A percentile compares a stretch with the other conserved stretches of the same genome.
Conservation (phyloP, 495 filamentous ascomycete genomes). For the Annulohypoxylon maeteangense region DNA sequence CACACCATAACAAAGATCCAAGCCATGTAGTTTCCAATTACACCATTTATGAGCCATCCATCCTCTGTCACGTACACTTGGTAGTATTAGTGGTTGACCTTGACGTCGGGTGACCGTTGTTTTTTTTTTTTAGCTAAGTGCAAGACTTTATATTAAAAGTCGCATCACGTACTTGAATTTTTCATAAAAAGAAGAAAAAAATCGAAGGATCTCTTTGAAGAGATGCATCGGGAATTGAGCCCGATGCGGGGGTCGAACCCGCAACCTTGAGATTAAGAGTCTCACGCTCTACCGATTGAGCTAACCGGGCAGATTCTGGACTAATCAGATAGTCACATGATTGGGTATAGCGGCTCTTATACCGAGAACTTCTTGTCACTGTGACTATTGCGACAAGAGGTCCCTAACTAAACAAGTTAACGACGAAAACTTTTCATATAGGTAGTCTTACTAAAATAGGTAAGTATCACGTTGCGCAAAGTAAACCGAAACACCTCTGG, state of each 20-base stretch:
- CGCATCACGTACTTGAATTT: too few relatives aligned
- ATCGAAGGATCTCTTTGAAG: slow-evolving; percentile 17
- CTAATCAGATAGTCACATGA: background rate
- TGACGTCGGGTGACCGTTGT: too few relatives aligned
- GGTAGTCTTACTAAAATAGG: background rate
- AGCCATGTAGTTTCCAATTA: too few relatives aligned
- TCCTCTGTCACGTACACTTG: too few relatives aligned
- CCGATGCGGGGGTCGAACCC: slow-evolving; percentile 56
- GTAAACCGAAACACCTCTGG: background rate
- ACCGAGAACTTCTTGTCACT: background rate
- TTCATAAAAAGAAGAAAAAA: background rate
- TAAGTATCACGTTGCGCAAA: background rate
- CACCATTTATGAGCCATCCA: too few relatives aligned
- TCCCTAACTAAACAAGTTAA: background rate
- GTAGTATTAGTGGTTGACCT: too few relatives aligned
- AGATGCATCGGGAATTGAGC: slow-evolving; percentile 51
- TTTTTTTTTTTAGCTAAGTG: too few relatives aligned
- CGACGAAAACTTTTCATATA: background rate
- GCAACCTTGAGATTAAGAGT: slow-evolving; percentile 82
- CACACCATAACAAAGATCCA: too few relatives aligned
- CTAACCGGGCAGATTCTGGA: slow-evolving; percentile 61
- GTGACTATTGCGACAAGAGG: background rate
- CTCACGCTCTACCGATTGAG: slow-evolving; percentile 88
- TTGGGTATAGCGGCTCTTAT: background rate
- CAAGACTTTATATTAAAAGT: too few relatives aligned